These are phyloP conservation scores for Usnea hakonensis DNA, from an alignment of 495 filamentous ascomycete genomes.

Conservation along the genomic window DNA sequence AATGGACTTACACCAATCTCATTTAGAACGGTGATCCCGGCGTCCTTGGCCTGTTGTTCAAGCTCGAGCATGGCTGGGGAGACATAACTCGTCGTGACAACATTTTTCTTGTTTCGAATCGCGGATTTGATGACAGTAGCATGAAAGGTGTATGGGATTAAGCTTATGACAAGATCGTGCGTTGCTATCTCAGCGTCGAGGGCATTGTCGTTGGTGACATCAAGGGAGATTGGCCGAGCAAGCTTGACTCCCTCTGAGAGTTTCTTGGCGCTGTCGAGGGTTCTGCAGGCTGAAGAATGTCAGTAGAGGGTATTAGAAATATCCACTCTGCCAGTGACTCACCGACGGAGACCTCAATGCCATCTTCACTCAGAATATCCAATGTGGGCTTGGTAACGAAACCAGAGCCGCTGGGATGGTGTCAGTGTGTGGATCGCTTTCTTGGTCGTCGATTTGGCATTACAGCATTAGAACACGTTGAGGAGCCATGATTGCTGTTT, in stretches of 20 bases:
- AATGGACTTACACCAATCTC: constrained; percentile 60
- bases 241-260: constrained; percentile 65
- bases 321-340: constrained; percentile 21
- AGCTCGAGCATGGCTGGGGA: constrained; percentile 89
- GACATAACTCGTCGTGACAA: constrained; percentile 94
- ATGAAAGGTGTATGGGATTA: constrained; percentile 94
- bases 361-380: constrained; percentile 65
- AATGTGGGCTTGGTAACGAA: constrained; percentile 68
- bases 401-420: constrained; percentile 12
- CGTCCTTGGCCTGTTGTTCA: constrained; percentile 73
- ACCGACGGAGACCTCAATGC: constrained; percentile 78
- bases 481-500: not conserved
- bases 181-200: constrained; percentile 72
- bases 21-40: constrained; percentile 96
- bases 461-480: not conserved
- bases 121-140: constrained; percentile 87
- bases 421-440: not conserved
- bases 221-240: constrained; percentile 67
- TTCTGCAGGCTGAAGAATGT: constrained; percentile 65
- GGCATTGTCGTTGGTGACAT: constrained; percentile 64
- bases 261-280: constrained; percentile 64
- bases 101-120: constrained; percentile 86
- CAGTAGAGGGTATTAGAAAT: not conserved
- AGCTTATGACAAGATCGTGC: constrained; percentile 68
- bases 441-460: not conserved